phyloP scores from a whole-genome alignment of 2,329 filamentous ascomycete species.

The Rhynchosporium graminicola region DNA sequence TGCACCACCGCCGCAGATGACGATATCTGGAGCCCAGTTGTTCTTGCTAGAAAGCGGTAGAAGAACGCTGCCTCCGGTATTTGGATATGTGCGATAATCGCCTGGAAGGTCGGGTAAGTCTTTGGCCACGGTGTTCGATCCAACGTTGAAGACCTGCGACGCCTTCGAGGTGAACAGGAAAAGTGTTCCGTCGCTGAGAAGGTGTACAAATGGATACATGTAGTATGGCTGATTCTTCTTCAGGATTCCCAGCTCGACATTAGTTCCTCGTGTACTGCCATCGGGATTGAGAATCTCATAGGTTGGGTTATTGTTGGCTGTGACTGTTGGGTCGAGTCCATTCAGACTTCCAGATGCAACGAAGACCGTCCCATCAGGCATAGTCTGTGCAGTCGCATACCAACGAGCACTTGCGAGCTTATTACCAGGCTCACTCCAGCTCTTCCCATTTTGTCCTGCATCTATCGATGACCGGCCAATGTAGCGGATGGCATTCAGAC shows the following conservation, averaged over 20 bases:
- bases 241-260: slow-evolving; percentile 54
- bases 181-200: slow-evolving; percentile 56
- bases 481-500: slow-evolving; percentile 59
- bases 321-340: slow-evolving; percentile 54
- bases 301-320: slow-evolving; percentile 62
- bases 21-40: slow-evolving; percentile 53
- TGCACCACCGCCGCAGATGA: slow-evolving; percentile 60
- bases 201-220: slow-evolving; percentile 64
- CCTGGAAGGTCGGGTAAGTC: slow-evolving; percentile 54
- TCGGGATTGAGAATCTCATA: slow-evolving; percentile 57
- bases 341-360: slow-evolving; percentile 62
- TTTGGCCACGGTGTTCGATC: slow-evolving; percentile 47
- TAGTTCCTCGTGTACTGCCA: slow-evolving; percentile 50
- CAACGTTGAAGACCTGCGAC: slow-evolving; percentile 56
- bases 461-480: slow-evolving; percentile 51
- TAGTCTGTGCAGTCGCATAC: slow-evolving; percentile 61
- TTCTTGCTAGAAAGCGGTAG: slow-evolving; percentile 54
- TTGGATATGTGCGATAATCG: slow-evolving; percentile 60
- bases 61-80: slow-evolving; percentile 59
- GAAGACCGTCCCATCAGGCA: slow-evolving; percentile 58
- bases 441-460: slow-evolving; percentile 48
- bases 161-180: slow-evolving; percentile 60
- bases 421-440: slow-evolving; percentile 58
- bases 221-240: slow-evolving; percentile 61
- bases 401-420: slow-evolving; percentile 56